A percentile compares a stretch with the other conserved stretches of the same genome.
phyloP scores from a whole-genome alignment of 73 alveolate species.

The Stentor coeruleus region DNA sequence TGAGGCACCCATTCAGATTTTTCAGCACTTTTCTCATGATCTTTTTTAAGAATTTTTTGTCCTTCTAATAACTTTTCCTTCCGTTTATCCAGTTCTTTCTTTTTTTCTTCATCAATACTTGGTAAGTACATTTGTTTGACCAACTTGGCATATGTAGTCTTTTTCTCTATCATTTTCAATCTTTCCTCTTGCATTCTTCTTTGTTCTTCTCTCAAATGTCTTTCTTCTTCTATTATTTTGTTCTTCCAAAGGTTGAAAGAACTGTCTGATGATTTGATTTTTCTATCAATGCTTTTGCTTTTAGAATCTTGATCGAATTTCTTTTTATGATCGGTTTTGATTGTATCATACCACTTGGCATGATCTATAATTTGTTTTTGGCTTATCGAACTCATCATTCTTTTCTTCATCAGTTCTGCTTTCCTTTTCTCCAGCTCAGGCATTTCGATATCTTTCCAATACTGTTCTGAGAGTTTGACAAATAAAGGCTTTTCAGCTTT shows the following conservation, averaged over 20 bases:
- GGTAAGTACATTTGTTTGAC: constrained; percentile 6
- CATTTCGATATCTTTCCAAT: constrained; percentile 9
- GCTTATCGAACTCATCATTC: background rate
- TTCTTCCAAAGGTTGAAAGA: background rate
- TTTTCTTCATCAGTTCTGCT: background rate
- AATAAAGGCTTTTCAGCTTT: constrained; percentile 1
- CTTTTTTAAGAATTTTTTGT: background rate
- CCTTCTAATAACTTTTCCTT: background rate
- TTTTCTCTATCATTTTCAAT: constrained; percentile 1
- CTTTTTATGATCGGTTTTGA: background rate
- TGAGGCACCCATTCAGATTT: background rate
- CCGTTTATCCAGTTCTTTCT: background rate
- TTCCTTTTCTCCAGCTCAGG: constrained; percentile 9
- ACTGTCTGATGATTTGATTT: background rate
- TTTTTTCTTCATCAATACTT: background rate
- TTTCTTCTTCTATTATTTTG: constrained; percentile 11
- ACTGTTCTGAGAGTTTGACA: background rate
- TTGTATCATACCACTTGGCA: constrained; percentile 22
- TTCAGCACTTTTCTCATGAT: background rate
- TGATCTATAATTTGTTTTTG: background rate
- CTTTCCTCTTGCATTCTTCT: background rate
- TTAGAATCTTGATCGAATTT: background rate
- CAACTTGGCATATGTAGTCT: background rate
- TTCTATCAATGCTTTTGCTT: background rate
- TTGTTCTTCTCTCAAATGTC: background rate